Conservation (phyloP, 2,329 filamentous ascomycete genomes). For the Cercospora brassicicola region DNA sequence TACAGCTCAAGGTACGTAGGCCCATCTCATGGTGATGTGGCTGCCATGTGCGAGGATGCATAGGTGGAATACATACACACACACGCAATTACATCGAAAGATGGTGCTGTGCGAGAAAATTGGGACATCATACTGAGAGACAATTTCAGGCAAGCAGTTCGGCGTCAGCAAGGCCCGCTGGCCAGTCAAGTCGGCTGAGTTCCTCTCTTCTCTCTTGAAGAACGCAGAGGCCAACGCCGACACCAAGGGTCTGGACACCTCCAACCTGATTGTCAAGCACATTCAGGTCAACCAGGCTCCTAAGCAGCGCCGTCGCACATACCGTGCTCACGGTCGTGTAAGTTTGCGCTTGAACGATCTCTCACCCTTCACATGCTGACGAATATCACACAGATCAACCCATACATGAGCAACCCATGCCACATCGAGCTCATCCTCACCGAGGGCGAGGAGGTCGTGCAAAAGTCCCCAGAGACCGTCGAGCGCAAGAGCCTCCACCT, state of each 20-base stretch:
- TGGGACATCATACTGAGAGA: conserved; percentile 33
- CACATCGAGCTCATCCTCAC: conserved; percentile 99
- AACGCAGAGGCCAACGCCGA: conserved; percentile 97
- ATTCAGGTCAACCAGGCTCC: conserved; percentile 99
- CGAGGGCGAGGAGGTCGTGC: conserved; percentile 92
- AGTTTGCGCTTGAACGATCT: conserved; percentile 47
- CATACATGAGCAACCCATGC: conserved; percentile 99
- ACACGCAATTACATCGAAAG: neutral
- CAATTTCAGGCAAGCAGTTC: conserved; percentile 83
- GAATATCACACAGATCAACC: conserved; percentile 75
- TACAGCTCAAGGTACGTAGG: conserved; percentile 88
- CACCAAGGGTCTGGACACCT: conserved; percentile 94
- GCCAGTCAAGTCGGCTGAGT: conserved; percentile 99
- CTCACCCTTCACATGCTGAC: neutral
- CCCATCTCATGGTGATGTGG: conserved; percentile 36
- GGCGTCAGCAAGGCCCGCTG: conserved; percentile 97
- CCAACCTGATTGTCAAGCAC: conserved; percentile 98
- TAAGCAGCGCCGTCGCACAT: conserved; percentile 98
- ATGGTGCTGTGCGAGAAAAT: conserved; percentile 7
- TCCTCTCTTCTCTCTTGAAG: conserved; percentile 94
- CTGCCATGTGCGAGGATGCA: conserved; percentile 42
- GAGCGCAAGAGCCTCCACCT: conserved; percentile 63
- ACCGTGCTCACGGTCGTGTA: conserved; percentile 99
- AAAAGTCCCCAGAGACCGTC: conserved; percentile 75
- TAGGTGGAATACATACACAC: conserved; percentile 27